These are phyloP conservation scores for Bothriochloa decipiens DNA, from an alignment of 176 grass and related monocot species.

Conservation along the genomic window DNA sequence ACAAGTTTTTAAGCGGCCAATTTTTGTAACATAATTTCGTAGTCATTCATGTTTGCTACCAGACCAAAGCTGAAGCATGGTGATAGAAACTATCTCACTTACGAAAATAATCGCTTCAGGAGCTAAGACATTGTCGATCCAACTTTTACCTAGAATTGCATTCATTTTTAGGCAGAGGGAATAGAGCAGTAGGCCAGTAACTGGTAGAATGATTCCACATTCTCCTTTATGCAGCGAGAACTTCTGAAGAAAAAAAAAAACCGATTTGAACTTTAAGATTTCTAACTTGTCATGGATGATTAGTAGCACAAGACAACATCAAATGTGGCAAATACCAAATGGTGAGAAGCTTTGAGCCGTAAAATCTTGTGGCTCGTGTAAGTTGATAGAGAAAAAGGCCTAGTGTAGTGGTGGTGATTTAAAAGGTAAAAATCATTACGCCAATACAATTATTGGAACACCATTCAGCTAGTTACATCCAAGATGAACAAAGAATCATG, in stretches of 20 bases:
- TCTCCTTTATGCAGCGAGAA: too few relatives aligned
- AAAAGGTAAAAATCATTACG: conserved; percentile 27
- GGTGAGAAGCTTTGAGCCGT: background rate
- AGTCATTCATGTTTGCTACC: too few relatives aligned
- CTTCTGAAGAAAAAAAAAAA: background rate
- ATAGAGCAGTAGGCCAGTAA: too few relatives aligned
- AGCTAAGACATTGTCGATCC: too few relatives aligned
- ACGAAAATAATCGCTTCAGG: too few relatives aligned
- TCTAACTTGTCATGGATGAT: background rate
- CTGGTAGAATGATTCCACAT: too few relatives aligned
- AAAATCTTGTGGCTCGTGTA: conserved; percentile 32
- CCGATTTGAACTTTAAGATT: background rate
- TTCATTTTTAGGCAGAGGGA: too few relatives aligned
- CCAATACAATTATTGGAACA: conserved; percentile 43
- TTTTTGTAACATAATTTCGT: too few relatives aligned
- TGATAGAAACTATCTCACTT: too few relatives aligned
- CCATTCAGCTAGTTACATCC: conserved; percentile 55
- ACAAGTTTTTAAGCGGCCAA: too few relatives aligned
- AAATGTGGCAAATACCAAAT: background rate
- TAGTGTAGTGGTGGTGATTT: conserved; percentile 15
- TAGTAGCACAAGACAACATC: background rate
- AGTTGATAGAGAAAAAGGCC: conserved; percentile 21
- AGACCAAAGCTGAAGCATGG: too few relatives aligned
- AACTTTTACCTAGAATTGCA: too few relatives aligned
- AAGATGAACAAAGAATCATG: conserved; percentile 83